Evolutionary conservation across 2,329 filamentous ascomycete genomes (phyloP).

Genomic region (Cladosporium phlei): DNA sequence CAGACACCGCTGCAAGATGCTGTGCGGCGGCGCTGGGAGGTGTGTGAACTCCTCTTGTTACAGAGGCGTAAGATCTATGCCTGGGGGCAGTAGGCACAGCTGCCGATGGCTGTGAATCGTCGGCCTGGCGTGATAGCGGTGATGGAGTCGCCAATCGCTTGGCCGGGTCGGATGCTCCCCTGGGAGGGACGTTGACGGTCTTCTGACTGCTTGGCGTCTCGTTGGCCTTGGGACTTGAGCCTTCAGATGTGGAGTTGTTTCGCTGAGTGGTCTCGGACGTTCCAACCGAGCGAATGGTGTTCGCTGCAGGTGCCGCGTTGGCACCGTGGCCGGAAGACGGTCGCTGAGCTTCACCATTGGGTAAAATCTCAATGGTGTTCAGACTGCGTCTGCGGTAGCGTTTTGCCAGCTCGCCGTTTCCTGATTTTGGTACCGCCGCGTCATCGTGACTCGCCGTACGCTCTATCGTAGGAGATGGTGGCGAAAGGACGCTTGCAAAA

Average conservation of each 20-base stretch:
- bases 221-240: not conserved
- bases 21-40: constrained; percentile 67
- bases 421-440: constrained; percentile 56
- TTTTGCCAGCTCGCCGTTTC: constrained; percentile 63
- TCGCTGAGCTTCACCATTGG: constrained; percentile 17
- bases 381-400: constrained; percentile 79
- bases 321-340: constrained; percentile 25
- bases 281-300: constrained; percentile 31
- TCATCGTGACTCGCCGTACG: constrained; percentile 59
- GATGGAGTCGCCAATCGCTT: constrained; percentile 43
- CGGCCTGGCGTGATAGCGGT: constrained; percentile 44
- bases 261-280: constrained; percentile 7
- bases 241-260: constrained; percentile 15
- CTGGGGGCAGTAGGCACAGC: constrained; percentile 22
- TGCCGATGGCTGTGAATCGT: constrained; percentile 29
- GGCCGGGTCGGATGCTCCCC: constrained; percentile 36
- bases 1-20: constrained; percentile 80
- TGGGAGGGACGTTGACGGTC: constrained; percentile 27
- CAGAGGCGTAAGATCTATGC: constrained; percentile 29
- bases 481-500: constrained; percentile 51
- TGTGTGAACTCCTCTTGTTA: constrained; percentile 22
- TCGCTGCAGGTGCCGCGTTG: constrained; percentile 26
- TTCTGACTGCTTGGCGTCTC: constrained; percentile 3
- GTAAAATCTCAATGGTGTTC: constrained; percentile 54
- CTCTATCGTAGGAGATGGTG: constrained; percentile 21